Percentiles rank a stretch among this genome's conserved stretches.
Evolutionary conservation across 1,139 yeast species (phyloP).

Genomic region (Magnusiomyces tetraspermus): DNA sequence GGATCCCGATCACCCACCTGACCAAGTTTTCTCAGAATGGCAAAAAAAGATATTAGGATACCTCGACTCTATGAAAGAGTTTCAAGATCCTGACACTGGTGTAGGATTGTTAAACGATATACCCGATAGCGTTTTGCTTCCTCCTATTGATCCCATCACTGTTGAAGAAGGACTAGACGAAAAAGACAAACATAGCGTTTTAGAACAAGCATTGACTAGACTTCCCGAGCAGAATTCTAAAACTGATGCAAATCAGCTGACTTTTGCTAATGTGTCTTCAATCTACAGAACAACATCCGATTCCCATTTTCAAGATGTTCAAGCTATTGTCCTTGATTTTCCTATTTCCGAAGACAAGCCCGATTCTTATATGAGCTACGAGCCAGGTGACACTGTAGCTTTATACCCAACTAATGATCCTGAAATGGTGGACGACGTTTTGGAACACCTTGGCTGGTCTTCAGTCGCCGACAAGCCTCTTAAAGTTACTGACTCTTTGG

Average conservation of each 20-base stretch:
- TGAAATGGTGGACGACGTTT: constrained; percentile 51
- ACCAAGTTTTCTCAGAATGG: constrained; percentile 71
- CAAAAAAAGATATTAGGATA: constrained; percentile 43
- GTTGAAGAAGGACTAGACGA: not conserved
- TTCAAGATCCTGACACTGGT: not conserved
- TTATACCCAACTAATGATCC: constrained; percentile 67
- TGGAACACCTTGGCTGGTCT: constrained; percentile 67
- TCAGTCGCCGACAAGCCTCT: constrained; percentile 50
- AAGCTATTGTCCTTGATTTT: constrained; percentile 46
- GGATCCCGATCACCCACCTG: constrained; percentile 61
- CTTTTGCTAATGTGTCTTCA: not conserved
- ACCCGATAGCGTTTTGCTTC: constrained; percentile 27
- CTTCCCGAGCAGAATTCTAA: not conserved
- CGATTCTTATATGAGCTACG: constrained; percentile 30
- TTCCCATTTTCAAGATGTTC: constrained; percentile 86
- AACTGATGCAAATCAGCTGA: not conserved
- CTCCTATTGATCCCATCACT: constrained; percentile 1
- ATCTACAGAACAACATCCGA: constrained; percentile 47
- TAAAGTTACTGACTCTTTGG: constrained; percentile 27
- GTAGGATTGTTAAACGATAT: constrained; percentile 22
- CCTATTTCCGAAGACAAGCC: constrained; percentile 14
- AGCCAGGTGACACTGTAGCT: constrained; percentile 75
- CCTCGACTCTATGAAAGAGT: constrained; percentile 27
- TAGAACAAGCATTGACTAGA: not conserved
- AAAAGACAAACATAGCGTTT: not conserved